Percentiles rank a stretch among this genome's conserved stretches.
Conservation (phyloP, 2,329 filamentous ascomycete species). For the Penicillium frequentans region DNA sequence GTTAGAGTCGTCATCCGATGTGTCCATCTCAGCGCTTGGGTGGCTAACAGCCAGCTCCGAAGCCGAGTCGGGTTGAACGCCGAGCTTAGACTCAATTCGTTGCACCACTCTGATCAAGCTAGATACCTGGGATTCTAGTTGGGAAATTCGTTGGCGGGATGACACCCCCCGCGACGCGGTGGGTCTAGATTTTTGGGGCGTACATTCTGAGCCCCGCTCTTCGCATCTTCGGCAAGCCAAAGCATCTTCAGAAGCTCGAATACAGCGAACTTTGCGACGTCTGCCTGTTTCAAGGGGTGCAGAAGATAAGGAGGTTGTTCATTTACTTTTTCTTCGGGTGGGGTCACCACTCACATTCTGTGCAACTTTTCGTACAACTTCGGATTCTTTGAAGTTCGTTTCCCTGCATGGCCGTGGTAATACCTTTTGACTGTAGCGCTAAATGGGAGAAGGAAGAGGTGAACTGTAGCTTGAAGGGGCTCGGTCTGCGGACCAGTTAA, state of each 20-base stretch:
- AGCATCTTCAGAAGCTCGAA: not conserved
- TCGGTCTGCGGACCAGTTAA: not conserved
- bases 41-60: not conserved
- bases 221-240: not conserved
- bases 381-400: not conserved
- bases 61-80: not conserved
- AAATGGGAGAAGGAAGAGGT: not conserved
- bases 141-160: not conserved
- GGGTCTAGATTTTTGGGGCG: not conserved
- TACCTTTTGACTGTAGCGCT: not conserved
- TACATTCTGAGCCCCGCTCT: not conserved
- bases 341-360: not conserved
- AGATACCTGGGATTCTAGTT: not conserved
- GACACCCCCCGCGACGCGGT: not conserved
- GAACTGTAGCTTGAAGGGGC: not conserved
- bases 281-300: not conserved
- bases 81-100: not conserved
- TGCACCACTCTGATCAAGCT: not conserved
- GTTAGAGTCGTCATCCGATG: not conserved
- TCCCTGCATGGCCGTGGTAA: not conserved
- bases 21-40: not conserved
- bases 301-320: not conserved
- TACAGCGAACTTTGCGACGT: not conserved
- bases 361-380: not conserved
- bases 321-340: not conserved